Conservation (phyloP, 2,329 filamentous ascomycete genomes). For the Aureobasidium sp. region DNA sequence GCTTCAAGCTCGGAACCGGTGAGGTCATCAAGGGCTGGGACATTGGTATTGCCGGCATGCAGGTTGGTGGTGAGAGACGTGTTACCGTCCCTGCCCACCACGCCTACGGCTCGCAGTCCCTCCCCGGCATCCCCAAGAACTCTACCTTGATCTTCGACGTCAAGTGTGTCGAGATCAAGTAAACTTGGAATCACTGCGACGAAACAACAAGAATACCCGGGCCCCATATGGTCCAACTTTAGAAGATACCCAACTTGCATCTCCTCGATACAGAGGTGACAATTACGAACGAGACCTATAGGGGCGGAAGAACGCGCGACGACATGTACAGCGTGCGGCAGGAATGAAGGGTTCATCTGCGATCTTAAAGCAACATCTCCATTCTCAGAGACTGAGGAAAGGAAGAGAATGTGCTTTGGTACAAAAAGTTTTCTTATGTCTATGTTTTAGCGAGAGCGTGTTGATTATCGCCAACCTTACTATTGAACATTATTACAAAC, state of each 20-base stretch:
- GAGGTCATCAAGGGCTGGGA: conserved; percentile 99
- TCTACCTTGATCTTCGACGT: conserved; percentile 84
- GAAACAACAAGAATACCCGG: conserved; percentile 2
- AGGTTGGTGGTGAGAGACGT: conserved; percentile 85
- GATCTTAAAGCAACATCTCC: not conserved
- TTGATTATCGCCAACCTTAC: not conserved
- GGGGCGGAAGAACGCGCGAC: not conserved
- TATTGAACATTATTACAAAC: not conserved
- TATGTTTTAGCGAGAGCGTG: conserved; percentile 4
- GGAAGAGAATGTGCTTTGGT: not conserved
- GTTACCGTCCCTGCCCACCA: conserved; percentile 80
- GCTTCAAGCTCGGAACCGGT: conserved; percentile 86
- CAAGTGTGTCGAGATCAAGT: conserved; percentile 45
- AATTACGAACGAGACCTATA: not conserved
- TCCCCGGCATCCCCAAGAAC: conserved; percentile 84
- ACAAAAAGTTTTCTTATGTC: conserved; percentile 13
- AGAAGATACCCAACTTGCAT: conserved; percentile 22
- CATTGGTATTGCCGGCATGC: conserved; percentile 86
- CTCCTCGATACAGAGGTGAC: not conserved
- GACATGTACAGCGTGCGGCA: conserved; percentile 6
- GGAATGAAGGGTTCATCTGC: conserved; percentile 5
- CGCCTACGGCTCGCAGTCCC: conserved; percentile 77
- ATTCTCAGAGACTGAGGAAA: conserved; percentile 5
- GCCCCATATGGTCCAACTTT: not conserved
- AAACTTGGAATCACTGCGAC: conserved; percentile 20